phyloP scores from a whole-genome alignment of 139 green algal species.

The Ettlia oleoabundans region DNA sequence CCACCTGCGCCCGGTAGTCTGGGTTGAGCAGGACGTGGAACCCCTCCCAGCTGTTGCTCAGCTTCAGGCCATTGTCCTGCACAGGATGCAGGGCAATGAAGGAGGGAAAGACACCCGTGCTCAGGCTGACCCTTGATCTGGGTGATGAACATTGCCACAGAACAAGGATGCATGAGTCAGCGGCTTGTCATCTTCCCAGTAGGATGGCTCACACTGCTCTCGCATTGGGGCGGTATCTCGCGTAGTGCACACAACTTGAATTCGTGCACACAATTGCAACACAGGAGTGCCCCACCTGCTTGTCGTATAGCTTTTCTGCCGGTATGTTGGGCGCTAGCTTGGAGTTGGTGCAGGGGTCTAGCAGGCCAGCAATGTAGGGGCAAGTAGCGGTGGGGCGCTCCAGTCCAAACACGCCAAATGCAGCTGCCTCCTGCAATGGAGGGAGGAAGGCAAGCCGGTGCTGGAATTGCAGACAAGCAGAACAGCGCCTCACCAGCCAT shows the following conservation, averaged over 20 bases:
- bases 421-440: conserved; percentile 31
- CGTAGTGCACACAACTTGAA: too few relatives aligned
- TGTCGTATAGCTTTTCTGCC: conserved; percentile 86
- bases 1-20: conserved; percentile 67
- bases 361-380: conserved; percentile 74
- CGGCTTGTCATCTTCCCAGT: too few relatives aligned
- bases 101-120: not conserved
- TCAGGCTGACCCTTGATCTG: not conserved
- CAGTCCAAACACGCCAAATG: conserved; percentile 62
- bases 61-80: conserved; percentile 76
- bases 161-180: too few relatives aligned
- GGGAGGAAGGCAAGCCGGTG: not conserved
- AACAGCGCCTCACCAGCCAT: not conserved
- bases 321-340: conserved; percentile 84
- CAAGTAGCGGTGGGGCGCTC: conserved; percentile 55
- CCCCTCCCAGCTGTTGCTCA: conserved; percentile 77
- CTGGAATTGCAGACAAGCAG: not conserved
- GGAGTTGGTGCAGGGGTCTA: conserved; percentile 90
- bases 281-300: conserved; percentile 34
- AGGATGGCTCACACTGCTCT: too few relatives aligned
- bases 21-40: conserved; percentile 86
- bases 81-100: not conserved
- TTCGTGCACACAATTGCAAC: not conserved
- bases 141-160: too few relatives aligned
- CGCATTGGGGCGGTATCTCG: too few relatives aligned